These are phyloP conservation scores for Malassezia brasiliensis DNA, from an alignment of 1,284 basidiomycete genomes.

Conservation along the genomic window DNA sequence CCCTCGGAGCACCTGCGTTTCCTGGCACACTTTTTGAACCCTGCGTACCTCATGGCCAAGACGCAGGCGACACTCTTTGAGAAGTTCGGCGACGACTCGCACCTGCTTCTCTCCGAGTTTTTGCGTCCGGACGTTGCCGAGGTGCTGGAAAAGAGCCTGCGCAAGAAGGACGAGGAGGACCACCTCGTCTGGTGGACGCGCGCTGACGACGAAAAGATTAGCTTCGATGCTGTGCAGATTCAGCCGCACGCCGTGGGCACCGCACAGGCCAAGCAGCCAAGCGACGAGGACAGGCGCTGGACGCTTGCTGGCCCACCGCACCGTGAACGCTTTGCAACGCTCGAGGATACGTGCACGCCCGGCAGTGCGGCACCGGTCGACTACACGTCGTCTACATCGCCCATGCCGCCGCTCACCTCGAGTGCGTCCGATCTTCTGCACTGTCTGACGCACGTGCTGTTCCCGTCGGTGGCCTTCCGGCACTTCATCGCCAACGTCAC, in stretches of 20 bases:
- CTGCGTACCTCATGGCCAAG: conserved; percentile 72
- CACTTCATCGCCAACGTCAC: conserved; percentile 77
- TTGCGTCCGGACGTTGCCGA: conserved; percentile 34
- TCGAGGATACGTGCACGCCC: conserved; percentile 21
- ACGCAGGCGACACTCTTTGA: conserved; percentile 70
- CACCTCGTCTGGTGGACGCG: conserved; percentile 41
- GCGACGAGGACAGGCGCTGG: conserved; percentile 53
- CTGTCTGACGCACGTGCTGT: conserved; percentile 47
- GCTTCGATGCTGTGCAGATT: conserved; percentile 20
- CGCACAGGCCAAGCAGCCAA: conserved; percentile 11
- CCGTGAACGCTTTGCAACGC: conserved; percentile 79
- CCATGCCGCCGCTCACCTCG: conserved; percentile 22
- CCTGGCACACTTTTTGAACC: conserved; percentile 64
- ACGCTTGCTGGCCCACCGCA: conserved; percentile 74
- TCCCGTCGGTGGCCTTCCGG: conserved; percentile 75
- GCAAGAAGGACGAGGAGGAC: conserved; percentile 58
- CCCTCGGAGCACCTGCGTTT: conserved; percentile 33
- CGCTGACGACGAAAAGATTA: conserved; percentile 18
- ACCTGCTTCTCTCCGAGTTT: conserved; percentile 58
- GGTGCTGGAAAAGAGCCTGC: conserved; percentile 30
- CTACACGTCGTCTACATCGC: conserved; percentile 10
- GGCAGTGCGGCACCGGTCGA: conserved; percentile 21
- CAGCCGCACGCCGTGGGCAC: conserved; percentile 32
- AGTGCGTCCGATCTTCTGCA: conserved; percentile 27
- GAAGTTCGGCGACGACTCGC: conserved; percentile 78